Evolutionary conservation across 2,329 filamentous ascomycete species (phyloP).

Genomic region (Fusarium torulosum): DNA sequence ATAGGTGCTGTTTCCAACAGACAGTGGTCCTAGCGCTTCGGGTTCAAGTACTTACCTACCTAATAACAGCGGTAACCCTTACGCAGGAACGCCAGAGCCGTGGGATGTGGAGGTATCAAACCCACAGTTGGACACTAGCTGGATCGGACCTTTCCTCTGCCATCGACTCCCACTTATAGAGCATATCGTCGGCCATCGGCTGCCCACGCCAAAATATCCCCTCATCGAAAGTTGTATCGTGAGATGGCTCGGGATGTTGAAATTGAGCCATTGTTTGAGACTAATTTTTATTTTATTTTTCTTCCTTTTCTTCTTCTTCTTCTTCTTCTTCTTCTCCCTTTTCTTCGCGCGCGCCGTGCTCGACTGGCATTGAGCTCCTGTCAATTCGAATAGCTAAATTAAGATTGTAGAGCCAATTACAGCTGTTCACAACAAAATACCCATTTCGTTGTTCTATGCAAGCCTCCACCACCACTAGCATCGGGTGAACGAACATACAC

Average conservation of each 20-base stretch:
- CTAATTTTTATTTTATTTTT: neutral
- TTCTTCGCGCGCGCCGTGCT: slow-evolving; percentile 15
- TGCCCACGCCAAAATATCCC: slow-evolving; percentile 36
- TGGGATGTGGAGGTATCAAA: slow-evolving; percentile 44
- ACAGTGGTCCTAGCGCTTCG: slow-evolving; percentile 34
- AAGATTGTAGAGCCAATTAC: slow-evolving; percentile 28
- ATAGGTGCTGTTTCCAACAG: slow-evolving; percentile 9
- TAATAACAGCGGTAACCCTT: slow-evolving; percentile 47
- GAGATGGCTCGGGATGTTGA: slow-evolving; percentile 27
- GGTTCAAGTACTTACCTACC: slow-evolving; percentile 4
- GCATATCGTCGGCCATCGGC: slow-evolving; percentile 37
- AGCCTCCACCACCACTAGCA: slow-evolving; percentile 10
- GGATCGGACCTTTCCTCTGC: slow-evolving; percentile 48
- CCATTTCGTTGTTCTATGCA: slow-evolving; percentile 20
- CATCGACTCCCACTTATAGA: slow-evolving; percentile 40
- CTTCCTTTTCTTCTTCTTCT: neutral
- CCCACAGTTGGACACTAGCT: slow-evolving; percentile 43
- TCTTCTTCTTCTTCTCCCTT: slow-evolving; percentile 3
- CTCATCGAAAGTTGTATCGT: slow-evolving; percentile 38
- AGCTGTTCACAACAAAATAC: slow-evolving; percentile 23
- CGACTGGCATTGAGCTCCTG: slow-evolving; percentile 16
- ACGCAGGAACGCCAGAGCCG: slow-evolving; percentile 48
- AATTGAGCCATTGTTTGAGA: slow-evolving; percentile 42
- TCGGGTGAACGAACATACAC: neutral
- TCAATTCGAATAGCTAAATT: slow-evolving; percentile 26